Base-by-base conservation (phyloP, 2,329 filamentous ascomycete species). In the Ascochyta koolunga region DNA sequence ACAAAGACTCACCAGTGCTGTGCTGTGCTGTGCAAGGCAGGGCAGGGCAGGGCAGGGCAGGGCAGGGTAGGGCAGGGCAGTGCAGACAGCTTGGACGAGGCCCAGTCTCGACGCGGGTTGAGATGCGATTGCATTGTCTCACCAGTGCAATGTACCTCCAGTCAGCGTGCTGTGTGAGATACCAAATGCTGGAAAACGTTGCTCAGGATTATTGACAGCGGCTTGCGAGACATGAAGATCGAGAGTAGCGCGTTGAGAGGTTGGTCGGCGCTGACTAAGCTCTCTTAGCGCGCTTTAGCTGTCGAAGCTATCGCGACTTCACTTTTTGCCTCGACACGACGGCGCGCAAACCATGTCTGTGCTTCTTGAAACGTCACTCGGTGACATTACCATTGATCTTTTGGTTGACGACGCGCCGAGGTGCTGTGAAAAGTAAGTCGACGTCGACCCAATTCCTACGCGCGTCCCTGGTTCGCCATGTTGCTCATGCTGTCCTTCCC, bases 341-440 rank as follows among this genome's bases (percentile, higher is more conserved):
- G 41, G 38, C 44, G 54, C 50, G 43, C 49, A 45, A 52, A 61
- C 44, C 60, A 98, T 98, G 93, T 96, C 91, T 59, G 93, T 96
- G 50, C 83, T 98, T 25, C 82, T 99, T 44, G 93, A 99, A 78
- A 97, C 95, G 29, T 96, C 89, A 54, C 85, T 88, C 1, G 93
- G 93, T 69, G 95, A 99, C 76, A 89, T 99, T 69, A 93, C 96
- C 61, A 92, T 98, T 68, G 93, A 99, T 74, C 83, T 99, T 21
- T 81, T 96, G 57, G 87, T 95, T 45, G 90, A 96, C 65, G 90
- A 93, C 71, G 90, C 91, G 35, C 95, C 93, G 1, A 93, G 88
- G 75, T 87, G 92, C 65, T 98, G 93, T 81, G 90, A 97, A 79
- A 99, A 98, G 91, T 96, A 80, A 82, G 89, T 82, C 39, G 29